Conservation (phyloP, 331 rosid genomes). For the Telfairia occidentalis region DNA sequence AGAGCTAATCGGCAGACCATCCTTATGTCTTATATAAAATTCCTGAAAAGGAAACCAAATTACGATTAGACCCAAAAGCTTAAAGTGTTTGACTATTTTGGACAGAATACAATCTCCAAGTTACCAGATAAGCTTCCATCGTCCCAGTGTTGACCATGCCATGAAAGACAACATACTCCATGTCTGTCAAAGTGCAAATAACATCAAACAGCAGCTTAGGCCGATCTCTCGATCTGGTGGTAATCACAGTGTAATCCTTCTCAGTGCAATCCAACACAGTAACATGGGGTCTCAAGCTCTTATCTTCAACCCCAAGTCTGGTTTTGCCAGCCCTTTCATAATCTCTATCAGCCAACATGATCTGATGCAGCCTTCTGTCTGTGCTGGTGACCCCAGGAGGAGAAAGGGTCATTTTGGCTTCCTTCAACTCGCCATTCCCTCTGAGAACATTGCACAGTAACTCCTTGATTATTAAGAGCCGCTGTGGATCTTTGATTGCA, state of each 20-base stretch:
- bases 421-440: conserved; percentile 59
- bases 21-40: conserved; percentile 78
- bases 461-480: conserved; percentile 54
- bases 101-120: background rate
- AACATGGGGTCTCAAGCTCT: conserved; percentile 50
- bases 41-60: conserved; percentile 37
- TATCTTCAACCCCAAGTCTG: conserved; percentile 29
- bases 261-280: conserved; percentile 57
- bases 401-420: conserved; percentile 61
- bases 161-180: conserved; percentile 89
- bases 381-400: conserved; percentile 65
- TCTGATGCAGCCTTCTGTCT: conserved; percentile 86
- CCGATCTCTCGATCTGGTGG: conserved; percentile 74
- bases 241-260: conserved; percentile 77
- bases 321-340: conserved; percentile 54
- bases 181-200: conserved; percentile 86
- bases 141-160: conserved; percentile 67
- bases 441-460: conserved; percentile 68
- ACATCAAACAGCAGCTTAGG: conserved; percentile 81
- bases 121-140: conserved; percentile 76
- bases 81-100: background rate
- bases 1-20: conserved; percentile 79
- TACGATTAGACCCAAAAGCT: background rate
- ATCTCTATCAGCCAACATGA: conserved; percentile 92
- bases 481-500: conserved; percentile 56